Evolutionary conservation across 2,329 filamentous ascomycete genomes (phyloP).

Genomic region (Talaromyces sp.): DNA sequence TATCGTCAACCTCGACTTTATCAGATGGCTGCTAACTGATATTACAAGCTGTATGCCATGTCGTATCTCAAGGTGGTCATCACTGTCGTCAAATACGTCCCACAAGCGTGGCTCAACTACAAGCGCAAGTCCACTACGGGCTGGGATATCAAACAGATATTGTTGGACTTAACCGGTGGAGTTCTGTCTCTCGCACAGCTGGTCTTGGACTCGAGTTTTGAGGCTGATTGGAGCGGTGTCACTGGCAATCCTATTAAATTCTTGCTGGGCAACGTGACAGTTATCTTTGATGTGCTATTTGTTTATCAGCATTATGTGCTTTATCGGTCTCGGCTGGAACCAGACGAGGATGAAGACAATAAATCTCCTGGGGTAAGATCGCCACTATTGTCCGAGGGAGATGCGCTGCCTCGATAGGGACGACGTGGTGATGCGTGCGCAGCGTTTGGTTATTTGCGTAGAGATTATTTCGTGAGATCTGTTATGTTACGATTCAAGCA

Average conservation of each 20-base stretch:
- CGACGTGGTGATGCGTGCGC: neutral
- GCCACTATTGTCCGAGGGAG: conserved; percentile 24
- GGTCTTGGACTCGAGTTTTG: conserved; percentile 74
- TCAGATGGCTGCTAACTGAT: conserved; percentile 17
- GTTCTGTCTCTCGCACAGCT: conserved; percentile 76
- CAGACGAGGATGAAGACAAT: conserved; percentile 18
- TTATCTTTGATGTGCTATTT: conserved; percentile 82
- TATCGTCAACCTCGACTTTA: conserved; percentile 30
- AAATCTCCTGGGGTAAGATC: conserved; percentile 22
- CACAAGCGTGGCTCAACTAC: conserved; percentile 78
- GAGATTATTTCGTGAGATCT: neutral
- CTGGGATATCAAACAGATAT: conserved; percentile 79
- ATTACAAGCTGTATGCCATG: conserved; percentile 56
- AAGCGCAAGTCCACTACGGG: conserved; percentile 77
- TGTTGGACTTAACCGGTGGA: conserved; percentile 78
- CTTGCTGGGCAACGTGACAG: conserved; percentile 74
- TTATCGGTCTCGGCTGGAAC: conserved; percentile 46
- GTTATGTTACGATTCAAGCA: neutral
- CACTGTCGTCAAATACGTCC: conserved; percentile 88
- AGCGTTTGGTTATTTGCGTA: neutral
- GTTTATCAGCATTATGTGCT: conserved; percentile 83
- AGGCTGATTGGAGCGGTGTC: conserved; percentile 83
- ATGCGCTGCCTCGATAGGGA: conserved; percentile 2
- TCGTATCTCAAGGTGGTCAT: conserved; percentile 86
- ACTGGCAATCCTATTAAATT: conserved; percentile 92